Conservation (phyloP, 441 rosid genomes). For the Brassica hybrid region DNA sequence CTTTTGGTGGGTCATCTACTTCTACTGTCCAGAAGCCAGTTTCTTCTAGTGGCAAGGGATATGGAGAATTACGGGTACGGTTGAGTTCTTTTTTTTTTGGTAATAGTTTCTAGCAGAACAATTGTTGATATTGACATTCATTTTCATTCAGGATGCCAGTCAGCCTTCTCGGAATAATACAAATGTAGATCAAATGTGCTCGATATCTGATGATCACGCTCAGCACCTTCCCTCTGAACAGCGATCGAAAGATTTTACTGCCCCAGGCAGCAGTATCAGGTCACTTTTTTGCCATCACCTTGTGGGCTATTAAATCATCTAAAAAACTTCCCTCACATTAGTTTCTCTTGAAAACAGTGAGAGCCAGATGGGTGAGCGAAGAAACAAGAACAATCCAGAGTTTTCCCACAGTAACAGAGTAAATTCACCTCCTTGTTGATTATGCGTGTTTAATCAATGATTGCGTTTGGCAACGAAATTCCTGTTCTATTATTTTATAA, state of each 20-base stretch:
- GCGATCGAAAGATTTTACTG: constrained; percentile 45
- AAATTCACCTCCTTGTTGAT: constrained; percentile 28
- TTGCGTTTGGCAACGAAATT: constrained; percentile 14
- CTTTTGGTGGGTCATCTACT: constrained; percentile 69
- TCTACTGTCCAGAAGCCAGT: constrained; percentile 46
- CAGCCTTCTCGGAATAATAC: constrained; percentile 49
- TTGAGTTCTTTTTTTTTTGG: constrained; percentile 49
- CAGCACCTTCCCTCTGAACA: constrained; percentile 53
- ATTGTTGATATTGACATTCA: constrained; percentile 16
- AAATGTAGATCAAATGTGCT: constrained; percentile 45
- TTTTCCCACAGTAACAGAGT: constrained; percentile 35
- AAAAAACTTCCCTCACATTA: constrained; percentile 19
- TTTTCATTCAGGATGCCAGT: constrained; percentile 63
- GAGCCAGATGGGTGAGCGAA: constrained; percentile 33
- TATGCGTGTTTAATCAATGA: constrained; percentile 4
- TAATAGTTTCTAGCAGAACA: constrained; percentile 50
- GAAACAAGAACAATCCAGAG: constrained; percentile 29
- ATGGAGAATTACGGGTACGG: constrained; percentile 49
- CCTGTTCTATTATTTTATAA: constrained; percentile 12
- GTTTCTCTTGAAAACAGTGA: constrained; percentile 21
- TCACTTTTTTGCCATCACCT: constrained; percentile 31
- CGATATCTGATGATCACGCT: constrained; percentile 51
- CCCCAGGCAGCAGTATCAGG: constrained; percentile 65
- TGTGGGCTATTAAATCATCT: constrained; percentile 2
- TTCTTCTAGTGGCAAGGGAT: constrained; percentile 47